phyloP scores from a whole-genome alignment of 176 grass and related monocot genomes.

The Pontederia paniculata region DNA sequence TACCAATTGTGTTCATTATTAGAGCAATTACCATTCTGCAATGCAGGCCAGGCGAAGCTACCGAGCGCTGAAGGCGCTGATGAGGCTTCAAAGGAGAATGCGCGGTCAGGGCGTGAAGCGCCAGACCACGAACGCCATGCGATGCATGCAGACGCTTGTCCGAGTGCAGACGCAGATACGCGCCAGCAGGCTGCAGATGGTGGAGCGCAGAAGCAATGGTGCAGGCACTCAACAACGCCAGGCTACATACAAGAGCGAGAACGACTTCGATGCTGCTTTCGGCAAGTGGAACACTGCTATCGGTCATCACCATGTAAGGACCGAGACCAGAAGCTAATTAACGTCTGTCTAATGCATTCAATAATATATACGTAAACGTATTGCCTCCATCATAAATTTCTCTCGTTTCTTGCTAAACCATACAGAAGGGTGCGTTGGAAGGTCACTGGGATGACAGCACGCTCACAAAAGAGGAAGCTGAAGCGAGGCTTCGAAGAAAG shows the following conservation, averaged over 20 bases:
- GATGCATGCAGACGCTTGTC: slow-evolving; percentile 78
- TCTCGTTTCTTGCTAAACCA: slow-evolving; percentile 13
- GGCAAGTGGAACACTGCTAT: slow-evolving; percentile 21
- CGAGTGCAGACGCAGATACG: slow-evolving; percentile 75
- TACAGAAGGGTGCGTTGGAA: slow-evolving; percentile 18
- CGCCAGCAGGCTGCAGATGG: slow-evolving; percentile 63
- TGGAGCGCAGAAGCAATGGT: slow-evolving; percentile 48
- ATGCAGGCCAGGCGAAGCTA: slow-evolving; percentile 66
- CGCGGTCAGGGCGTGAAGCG: slow-evolving; percentile 46
- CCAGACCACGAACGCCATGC: slow-evolving; percentile 78
- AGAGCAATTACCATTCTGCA: neutral
- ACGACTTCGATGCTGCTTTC: slow-evolving; percentile 19
- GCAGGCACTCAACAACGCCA: slow-evolving; percentile 16
- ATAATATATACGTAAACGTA: neutral
- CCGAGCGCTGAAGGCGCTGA: slow-evolving; percentile 60
- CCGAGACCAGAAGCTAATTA: too few species aligned
- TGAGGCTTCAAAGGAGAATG: slow-evolving; percentile 74
- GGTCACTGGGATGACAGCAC: slow-evolving; percentile 47
- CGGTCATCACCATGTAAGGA: slow-evolving; percentile 5
- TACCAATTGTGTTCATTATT: neutral
- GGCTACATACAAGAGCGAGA: slow-evolving; percentile 22
- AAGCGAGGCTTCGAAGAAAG: slow-evolving; percentile 50
- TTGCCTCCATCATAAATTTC: neutral
- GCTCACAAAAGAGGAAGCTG: slow-evolving; percentile 50
- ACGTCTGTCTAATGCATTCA: too few species aligned